Evolutionary conservation across 192 early-diverging fungal genomes (phyloP).

Genomic region (Mortierella alpina): DNA sequence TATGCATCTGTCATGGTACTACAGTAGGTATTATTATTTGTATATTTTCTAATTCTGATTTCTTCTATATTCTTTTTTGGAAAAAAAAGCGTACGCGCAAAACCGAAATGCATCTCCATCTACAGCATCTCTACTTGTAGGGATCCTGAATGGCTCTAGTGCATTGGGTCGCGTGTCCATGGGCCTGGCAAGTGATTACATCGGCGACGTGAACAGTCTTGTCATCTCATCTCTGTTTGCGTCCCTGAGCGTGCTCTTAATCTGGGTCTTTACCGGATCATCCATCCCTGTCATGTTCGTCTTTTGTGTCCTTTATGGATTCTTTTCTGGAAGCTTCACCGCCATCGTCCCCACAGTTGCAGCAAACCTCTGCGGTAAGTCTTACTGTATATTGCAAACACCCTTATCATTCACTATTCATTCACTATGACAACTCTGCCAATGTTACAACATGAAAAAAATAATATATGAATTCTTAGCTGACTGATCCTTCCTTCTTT

Average conservation of each 20-base stretch:
- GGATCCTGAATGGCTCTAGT: slow-evolving; percentile 66
- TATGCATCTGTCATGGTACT: no score
- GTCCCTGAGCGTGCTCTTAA: slow-evolving; percentile 54
- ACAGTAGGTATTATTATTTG: background rate
- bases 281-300: slow-evolving; percentile 51
- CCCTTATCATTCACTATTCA: no score
- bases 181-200: slow-evolving; percentile 58
- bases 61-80: background rate
- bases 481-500: background rate
- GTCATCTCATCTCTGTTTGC: slow-evolving; percentile 56
- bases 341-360: slow-evolving; percentile 65
- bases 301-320: slow-evolving; percentile 61
- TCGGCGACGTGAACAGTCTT: slow-evolving; percentile 74
- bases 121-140: slow-evolving; percentile 58
- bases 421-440: background rate
- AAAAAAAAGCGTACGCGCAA: slow-evolving; percentile 22
- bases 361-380: slow-evolving; percentile 58
- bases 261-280: slow-evolving; percentile 66
- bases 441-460: no score
- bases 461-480: background rate
- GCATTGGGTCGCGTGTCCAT: slow-evolving; percentile 66
- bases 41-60: background rate
- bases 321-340: slow-evolving; percentile 68
- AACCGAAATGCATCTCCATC: slow-evolving; percentile 14
- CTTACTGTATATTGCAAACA: no score